A percentile compares a stretch with the other conserved stretches of the same genome.
phyloP scores from a whole-genome alignment of 2,329 filamentous ascomycete genomes.

The Coniochaeta ligniaria region DNA sequence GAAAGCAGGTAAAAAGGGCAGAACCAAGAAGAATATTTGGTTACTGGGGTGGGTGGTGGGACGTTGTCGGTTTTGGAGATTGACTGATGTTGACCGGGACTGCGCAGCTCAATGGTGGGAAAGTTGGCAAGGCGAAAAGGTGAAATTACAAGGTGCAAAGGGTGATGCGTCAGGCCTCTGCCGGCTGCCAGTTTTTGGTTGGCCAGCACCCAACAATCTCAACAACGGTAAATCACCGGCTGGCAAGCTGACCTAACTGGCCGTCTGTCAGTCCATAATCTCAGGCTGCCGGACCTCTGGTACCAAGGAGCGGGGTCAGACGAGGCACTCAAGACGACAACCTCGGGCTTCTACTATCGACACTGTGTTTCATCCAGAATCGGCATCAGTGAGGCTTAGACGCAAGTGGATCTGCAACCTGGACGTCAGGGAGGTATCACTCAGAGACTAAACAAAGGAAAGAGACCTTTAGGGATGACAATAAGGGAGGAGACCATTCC shows the following conservation, averaged over 20 bases:
- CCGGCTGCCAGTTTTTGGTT: background rate
- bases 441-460: too few species aligned
- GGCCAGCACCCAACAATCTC: background rate
- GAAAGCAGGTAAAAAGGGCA: conserved; percentile 1
- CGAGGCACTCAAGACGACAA: background rate
- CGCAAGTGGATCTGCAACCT: background rate
- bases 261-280: background rate
- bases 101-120: background rate
- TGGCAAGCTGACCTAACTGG: background rate
- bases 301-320: background rate
- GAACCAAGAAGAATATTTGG: conserved; percentile 2
- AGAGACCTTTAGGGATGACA: too few species aligned
- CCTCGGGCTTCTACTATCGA: background rate
- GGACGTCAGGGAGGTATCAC: too few species aligned
- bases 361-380: background rate
- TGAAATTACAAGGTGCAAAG: conserved; percentile 1
- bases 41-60: background rate
- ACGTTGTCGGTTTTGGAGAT: conserved; percentile 1
- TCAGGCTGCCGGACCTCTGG: background rate
- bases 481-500: too few species aligned
- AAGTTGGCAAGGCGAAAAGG: background rate
- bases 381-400: background rate
- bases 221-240: background rate
- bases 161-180: background rate
- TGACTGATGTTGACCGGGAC: background rate